A percentile compares a stretch with the other conserved stretches of the same genome.
phyloP scores from a whole-genome alignment of 148 eudicot species.

The Fallopia convolvulus region DNA sequence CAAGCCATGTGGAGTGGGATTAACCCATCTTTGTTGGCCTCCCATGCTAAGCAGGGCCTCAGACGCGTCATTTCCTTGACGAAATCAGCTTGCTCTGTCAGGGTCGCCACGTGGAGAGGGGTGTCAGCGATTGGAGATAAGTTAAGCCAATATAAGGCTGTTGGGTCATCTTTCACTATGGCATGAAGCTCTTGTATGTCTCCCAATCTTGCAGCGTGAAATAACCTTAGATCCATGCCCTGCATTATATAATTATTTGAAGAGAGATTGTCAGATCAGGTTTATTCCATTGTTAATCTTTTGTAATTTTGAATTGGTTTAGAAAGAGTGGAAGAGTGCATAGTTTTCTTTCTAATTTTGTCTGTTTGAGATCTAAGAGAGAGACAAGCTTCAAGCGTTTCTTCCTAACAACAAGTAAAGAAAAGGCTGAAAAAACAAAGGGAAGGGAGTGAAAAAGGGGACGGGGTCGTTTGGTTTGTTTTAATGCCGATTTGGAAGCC shows the following conservation, averaged over 20 bases:
- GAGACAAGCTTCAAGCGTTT: neutral
- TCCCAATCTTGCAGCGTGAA: neutral
- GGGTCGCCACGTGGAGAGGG: neutral
- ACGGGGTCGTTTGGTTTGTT: neutral
- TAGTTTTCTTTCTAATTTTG: neutral
- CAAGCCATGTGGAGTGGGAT: neutral
- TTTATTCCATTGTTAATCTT: neutral
- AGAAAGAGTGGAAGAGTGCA: neutral
- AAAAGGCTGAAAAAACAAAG: neutral
- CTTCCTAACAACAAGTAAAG: no score
- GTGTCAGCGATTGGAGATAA: neutral
- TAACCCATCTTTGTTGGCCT: neutral
- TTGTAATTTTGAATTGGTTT: neutral
- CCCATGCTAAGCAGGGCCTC: neutral
- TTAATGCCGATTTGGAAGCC: neutral
- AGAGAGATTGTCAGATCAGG: neutral
- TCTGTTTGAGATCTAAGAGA: neutral
- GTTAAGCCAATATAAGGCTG: neutral
- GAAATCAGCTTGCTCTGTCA: neutral
- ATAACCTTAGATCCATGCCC: neutral
- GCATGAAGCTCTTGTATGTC: constrained; percentile 2
- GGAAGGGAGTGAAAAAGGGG: neutral
- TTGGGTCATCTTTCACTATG: neutral
- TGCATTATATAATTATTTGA: neutral
- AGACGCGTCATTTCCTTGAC: neutral